Base-by-base conservation (phyloP, 768 basidiomycete species). In the Suillus discolor region DNA sequence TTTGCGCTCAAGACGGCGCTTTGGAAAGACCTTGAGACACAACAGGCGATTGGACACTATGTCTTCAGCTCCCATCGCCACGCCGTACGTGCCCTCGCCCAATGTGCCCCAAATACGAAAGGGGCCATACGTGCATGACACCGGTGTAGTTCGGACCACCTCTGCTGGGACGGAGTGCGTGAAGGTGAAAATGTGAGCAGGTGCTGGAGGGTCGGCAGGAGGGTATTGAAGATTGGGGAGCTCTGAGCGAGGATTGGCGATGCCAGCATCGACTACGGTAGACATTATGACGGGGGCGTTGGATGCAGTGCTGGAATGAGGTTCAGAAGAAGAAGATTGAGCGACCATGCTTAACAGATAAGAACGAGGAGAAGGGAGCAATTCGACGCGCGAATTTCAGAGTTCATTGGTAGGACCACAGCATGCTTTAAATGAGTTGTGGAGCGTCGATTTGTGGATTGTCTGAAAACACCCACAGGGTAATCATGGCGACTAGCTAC, bases 21-120 rank as follows among this genome's bases (percentile, higher is more conserved):
- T 76, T 9, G 51, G 62, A 62, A 80, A 75, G 4, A 74, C 69
- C 63, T 83, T 83, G 61, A 83, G 68, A 69, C 82, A 83, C 61
- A 83, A 57, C 15, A 79, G 36, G 15, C 76, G 77, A 6, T 75
- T 75, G 23, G 72, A 71, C 13, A 53, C 47, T 25, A 23, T 55
- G 41, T 76, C 76, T n/a, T 61, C 69, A 31, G 74, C 75, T 41
- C 67, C 75, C 67, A 69, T 73, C 0, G 76, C 69, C 1, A 54
- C 12, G 28, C 60, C 74, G 49, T 64, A 76, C 0, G 44, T 66
- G 9, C 76, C 75, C 1, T 15, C 57, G 61, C 74, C 75, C 20
- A 76, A 0, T 16, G 65, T 57, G 6, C 59, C 16, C 13, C 69
- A 8, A 36, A 77, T 59, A 44, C 68, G 70, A 59, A 76, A 76